Percentiles rank a stretch among this genome's conserved stretches.
phyloP scores from a whole-genome alignment of 345 rosid species.

The Nephelium lappaceum region DNA sequence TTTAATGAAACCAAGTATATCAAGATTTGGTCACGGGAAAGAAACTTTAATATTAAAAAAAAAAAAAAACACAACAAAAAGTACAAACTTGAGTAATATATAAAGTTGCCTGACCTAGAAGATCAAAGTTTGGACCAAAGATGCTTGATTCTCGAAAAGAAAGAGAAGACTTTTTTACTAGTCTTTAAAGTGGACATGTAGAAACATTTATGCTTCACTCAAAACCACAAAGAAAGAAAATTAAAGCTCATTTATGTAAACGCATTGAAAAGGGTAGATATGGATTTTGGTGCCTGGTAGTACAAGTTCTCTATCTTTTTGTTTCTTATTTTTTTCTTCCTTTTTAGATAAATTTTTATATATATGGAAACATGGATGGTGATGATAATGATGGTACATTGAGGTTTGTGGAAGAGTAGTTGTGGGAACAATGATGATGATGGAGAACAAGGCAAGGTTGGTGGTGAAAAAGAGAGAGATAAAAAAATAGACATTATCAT shows the following conservation, averaged over 20 bases:
- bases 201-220: not conserved
- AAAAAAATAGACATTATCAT: slow-evolving; percentile 6
- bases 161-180: not conserved
- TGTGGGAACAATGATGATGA: slow-evolving; percentile 30
- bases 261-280: not conserved
- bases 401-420: slow-evolving; percentile 10
- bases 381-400: not conserved
- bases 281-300: not conserved
- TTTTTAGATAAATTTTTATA: not conserved
- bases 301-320: not conserved
- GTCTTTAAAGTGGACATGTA: not conserved
- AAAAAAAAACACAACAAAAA: not conserved
- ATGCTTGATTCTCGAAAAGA: not conserved
- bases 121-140: not conserved
- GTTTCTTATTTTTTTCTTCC: not conserved
- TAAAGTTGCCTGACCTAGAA: not conserved
- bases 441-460: slow-evolving; percentile 11
- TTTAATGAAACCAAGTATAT: no score
- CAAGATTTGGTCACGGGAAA: no score
- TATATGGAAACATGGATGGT: slow-evolving; percentile 2
- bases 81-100: not conserved
- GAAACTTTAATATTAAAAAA: no score
- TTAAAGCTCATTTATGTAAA: no score
- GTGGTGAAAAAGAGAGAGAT: slow-evolving; percentile 6
- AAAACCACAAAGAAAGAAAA: not conserved